Base-by-base conservation (phyloP, 129 eudicot genomes). In the Flaveria ramosissima region DNA sequence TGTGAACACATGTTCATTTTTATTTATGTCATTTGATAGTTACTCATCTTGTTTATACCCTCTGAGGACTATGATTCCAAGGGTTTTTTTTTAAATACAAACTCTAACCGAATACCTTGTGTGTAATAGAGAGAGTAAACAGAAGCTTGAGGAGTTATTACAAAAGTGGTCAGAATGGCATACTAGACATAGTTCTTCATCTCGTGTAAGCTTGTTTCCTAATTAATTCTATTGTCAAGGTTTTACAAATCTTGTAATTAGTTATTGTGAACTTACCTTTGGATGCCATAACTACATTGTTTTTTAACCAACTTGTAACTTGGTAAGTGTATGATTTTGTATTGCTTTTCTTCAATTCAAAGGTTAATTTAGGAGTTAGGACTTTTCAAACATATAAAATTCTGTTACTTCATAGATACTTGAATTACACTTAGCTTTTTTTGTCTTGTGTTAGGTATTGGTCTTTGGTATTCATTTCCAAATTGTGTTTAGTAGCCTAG, bases 141-240 rank as follows among this genome's bases (percentile, higher is more conserved):
- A 46, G 64, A 94, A 91, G 88, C 97, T 94, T 55, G 96, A 94
- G 84, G 92, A 89, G 87, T 75, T 91, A 43, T 86, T 94, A 72
- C 92, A 88, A 75, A 85, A 87, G 66, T 94, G 99, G 99, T 94
- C 99, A 7, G 89, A 85, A 41, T 94, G 99, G 99, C 92, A 89
- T 88, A 80, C 86, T 46, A 82, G 81, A 51, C 86, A 84, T 79
- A 78, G 72, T 65, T 80, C 91, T 30, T 72, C 86, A 30, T 78
- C 84, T 72, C 62, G 52, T 74, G 96, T 92, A 84, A 80, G 82
- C 26, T 20, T 68, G 32, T 67, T 47, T 19, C 23, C 62, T 68
- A 46, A 36, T 53, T 14, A 21, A 2, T 2, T 30, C 12, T 6
- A 6, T 27, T 16, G 6, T 11, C 39, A 60, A 60, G 39, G 66